Percentiles rank a stretch among this genome's conserved stretches.
phyloP scores from a whole-genome alignment of 768 basidiomycete species.

The Auriscalpium orientale region DNA sequence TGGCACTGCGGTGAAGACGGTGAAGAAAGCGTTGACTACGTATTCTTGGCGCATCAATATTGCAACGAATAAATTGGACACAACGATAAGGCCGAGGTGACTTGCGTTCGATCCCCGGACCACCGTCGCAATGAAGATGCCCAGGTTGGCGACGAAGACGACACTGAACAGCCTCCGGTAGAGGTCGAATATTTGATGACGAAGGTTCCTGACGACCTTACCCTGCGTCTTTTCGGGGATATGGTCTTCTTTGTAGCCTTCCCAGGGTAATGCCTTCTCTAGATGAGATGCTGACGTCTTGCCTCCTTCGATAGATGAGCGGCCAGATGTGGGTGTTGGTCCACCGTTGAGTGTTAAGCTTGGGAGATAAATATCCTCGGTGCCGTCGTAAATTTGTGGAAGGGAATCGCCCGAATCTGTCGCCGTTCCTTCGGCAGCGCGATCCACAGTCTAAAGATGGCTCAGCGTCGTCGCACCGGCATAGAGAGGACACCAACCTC shows the following conservation, averaged over 20 bases:
- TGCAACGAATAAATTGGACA: conserved; percentile 35
- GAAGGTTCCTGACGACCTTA: conserved; percentile 42
- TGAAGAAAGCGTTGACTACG: conserved; percentile 52
- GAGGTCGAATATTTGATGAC: conserved; percentile 46
- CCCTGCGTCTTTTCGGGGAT: conserved; percentile 45
- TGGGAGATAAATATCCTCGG: too few species aligned
- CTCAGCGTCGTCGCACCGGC: too few species aligned
- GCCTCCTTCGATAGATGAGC: background rate
- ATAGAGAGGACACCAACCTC: too few species aligned
- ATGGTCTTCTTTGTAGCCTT: conserved; percentile 42
- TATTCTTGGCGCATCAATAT: conserved; percentile 44
- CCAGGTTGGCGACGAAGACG: conserved; percentile 44
- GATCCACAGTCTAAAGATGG: too few species aligned
- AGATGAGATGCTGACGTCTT: conserved; percentile 6
- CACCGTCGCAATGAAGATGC: conserved; percentile 35
- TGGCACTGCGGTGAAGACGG: conserved; percentile 42
- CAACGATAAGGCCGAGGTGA: conserved; percentile 31
- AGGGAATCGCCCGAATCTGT: too few species aligned
- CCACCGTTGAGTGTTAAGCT: too few species aligned
- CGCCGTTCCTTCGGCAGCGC: too few species aligned
- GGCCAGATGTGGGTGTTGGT: too few species aligned
- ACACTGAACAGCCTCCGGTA: conserved; percentile 50
- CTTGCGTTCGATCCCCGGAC: conserved; percentile 26
- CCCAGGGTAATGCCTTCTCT: conserved; percentile 31
- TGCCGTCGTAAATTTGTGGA: too few species aligned